Percentiles rank a stretch among this genome's conserved stretches.
These are phyloP conservation scores for Cyberlindnera japonica DNA, from an alignment of 805 yeast species.

Conservation along the genomic window DNA sequence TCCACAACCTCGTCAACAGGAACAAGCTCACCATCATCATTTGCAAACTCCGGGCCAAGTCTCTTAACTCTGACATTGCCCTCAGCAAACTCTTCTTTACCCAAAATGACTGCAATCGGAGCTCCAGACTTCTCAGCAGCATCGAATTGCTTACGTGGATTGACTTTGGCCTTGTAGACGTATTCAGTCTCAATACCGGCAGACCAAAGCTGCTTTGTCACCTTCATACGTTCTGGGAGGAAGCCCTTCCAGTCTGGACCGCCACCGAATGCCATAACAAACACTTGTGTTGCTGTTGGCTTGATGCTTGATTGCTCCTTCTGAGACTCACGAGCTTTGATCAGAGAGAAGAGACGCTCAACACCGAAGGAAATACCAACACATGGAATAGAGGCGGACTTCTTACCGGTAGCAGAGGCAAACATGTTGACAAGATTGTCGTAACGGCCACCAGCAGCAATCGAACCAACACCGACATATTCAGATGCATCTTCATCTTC, in stretches of 20 bases:
- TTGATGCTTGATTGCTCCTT: conserved; percentile 53
- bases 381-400: conserved; percentile 82
- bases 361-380: conserved; percentile 97
- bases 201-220: conserved; percentile 80
- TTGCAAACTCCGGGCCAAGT: conserved; percentile 82
- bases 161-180: conserved; percentile 88
- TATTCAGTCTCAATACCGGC: conserved; percentile 90
- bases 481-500: conserved; percentile 92
- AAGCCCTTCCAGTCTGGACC: conserved; percentile 96
- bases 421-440: conserved; percentile 97
- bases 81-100: conserved; percentile 82
- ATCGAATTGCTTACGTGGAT: conserved; percentile 93
- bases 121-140: conserved; percentile 96
- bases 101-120: conserved; percentile 85
- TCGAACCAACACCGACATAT: conserved; percentile 96
- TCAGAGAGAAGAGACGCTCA: conserved; percentile 87
- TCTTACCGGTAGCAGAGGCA: conserved; percentile 75
- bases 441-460: conserved; percentile 98
- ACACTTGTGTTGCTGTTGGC: conserved; percentile 88
- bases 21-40: conserved; percentile 83
- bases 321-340: conserved; percentile 68
- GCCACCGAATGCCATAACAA: conserved; percentile 97
- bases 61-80: conserved; percentile 84
- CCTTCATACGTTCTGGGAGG: conserved; percentile 84
- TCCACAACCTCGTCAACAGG: conserved; percentile 55